Percentiles rank a stretch among this genome's conserved stretches.
Evolutionary conservation across 2,329 filamentous ascomycete species (phyloP).

Genomic region (Aspergillus novofumigatus): DNA sequence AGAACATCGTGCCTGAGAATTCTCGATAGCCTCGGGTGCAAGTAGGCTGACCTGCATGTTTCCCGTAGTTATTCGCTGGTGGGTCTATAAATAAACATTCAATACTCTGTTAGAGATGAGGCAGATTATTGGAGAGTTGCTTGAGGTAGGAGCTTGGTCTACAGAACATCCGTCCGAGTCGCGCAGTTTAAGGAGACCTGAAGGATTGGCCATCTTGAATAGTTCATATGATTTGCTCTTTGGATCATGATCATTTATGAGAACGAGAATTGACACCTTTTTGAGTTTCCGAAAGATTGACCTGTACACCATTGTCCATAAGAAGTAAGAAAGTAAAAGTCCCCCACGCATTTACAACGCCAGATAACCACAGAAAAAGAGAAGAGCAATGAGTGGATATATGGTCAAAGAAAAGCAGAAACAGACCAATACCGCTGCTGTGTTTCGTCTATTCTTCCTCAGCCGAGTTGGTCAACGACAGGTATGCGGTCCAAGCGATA

Average conservation of each 20-base stretch:
- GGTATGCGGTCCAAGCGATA: constrained; percentile 96
- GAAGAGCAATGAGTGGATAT: constrained; percentile 1
- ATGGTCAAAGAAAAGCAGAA: not conserved
- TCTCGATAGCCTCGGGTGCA: constrained; percentile 22
- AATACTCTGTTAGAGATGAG: not conserved
- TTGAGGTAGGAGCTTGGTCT: not conserved
- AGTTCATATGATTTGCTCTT: not conserved
- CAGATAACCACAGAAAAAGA: constrained; percentile 7
- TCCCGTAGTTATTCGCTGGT: not conserved
- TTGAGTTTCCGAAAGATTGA: constrained; percentile 4
- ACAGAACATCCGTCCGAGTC: not conserved
- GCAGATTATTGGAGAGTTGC: not conserved
- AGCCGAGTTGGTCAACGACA: constrained; percentile 84
- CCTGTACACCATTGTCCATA: constrained; percentile 11
- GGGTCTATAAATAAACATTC: constrained; percentile 18
- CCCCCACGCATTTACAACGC: constrained; percentile 13
- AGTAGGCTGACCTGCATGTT: constrained; percentile 2
- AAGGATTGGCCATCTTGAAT: not conserved
- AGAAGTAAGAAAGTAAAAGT: constrained; percentile 5
- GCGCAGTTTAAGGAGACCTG: not conserved
- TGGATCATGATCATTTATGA: not conserved
- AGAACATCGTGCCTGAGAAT: constrained; percentile 12
- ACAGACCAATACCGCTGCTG: not conserved
- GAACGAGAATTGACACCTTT: not conserved
- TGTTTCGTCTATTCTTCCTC: constrained; percentile 55